Base-by-base conservation (phyloP, 495 filamentous ascomycete genomes). In the Pseudotulostoma volvatum region DNA sequence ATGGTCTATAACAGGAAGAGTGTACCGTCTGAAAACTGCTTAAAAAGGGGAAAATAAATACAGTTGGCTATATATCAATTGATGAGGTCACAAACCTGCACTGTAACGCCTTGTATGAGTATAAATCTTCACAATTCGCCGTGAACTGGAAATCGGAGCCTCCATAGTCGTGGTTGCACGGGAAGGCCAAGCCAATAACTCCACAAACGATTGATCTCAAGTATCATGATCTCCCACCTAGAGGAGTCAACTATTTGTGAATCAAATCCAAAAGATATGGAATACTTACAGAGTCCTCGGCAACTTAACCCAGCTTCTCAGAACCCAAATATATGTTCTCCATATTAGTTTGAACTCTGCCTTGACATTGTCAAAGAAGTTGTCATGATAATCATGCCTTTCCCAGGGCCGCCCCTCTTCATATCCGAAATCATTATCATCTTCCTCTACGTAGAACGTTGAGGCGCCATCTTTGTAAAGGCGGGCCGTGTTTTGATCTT, bases 101-200 rank as follows among this genome's bases (percentile, higher is more conserved):
- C n/a, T n/a, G n/a, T n/a, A n/a, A n/a, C n/a, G n/a, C n/a, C n/a
- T n/a, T n/a, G n/a, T n/a, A n/a, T n/a, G 30, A 42, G 40, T 15
- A 31, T 13, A 5, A 19, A 16, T 35, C 31, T 37, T 53, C 38
- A 79, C 39, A 81, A 44, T 59, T 81, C 81, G 46, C 83, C 76
- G 8, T 37, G 23, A 30, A 30, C 15, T 36, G 76, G 71, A 21
- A 62, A 44, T 44, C 65, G 52, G 21, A 86, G 54, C 38, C 63
- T 59, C 82, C 83, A 93, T 8, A 56, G 61, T 44, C 83, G 65
- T 3, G 78, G 77, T 33, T 60, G 60, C 13, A 87, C 73, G 5
- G 84, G 79, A 39, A 84, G 53, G 18, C 86, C 86, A n/a, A 93
- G 59, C 62, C 76, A 94, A 50, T 64, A 82, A 35, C 78, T 68